Evolutionary conservation across 768 basidiomycete species (phyloP).

Genomic region (Russula vinacea): DNA sequence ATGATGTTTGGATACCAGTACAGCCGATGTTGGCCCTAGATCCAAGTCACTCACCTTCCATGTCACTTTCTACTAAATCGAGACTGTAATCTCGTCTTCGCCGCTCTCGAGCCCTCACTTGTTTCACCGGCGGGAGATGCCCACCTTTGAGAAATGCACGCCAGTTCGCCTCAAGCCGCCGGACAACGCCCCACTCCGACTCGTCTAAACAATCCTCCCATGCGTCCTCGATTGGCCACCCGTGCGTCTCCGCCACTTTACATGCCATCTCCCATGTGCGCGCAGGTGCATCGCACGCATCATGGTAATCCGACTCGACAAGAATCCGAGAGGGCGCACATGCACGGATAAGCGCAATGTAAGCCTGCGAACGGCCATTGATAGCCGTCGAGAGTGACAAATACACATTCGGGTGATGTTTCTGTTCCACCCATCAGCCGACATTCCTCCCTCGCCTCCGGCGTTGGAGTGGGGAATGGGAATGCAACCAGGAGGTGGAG

Average conservation of each 20-base stretch:
- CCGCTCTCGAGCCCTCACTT: slow-evolving; percentile 19
- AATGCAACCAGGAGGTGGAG: neutral
- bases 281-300: slow-evolving; percentile 53
- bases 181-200: slow-evolving; percentile 60
- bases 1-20: slow-evolving; percentile 20
- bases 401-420: slow-evolving; percentile 70
- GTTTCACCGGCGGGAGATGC: slow-evolving; percentile 35
- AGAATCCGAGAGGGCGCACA: slow-evolving; percentile 69
- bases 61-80: slow-evolving; percentile 18
- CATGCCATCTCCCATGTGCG: slow-evolving; percentile 76
- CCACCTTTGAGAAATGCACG: slow-evolving; percentile 50
- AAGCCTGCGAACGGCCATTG: slow-evolving; percentile 66
- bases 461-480: slow-evolving; percentile 2
- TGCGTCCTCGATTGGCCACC: slow-evolving; percentile 63
- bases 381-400: slow-evolving; percentile 86
- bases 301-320: slow-evolving; percentile 81
- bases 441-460: slow-evolving; percentile 14
- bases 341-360: slow-evolving; percentile 59
- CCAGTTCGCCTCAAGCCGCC: slow-evolving; percentile 72
- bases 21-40: slow-evolving; percentile 12
- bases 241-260: slow-evolving; percentile 68
- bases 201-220: slow-evolving; percentile 37
- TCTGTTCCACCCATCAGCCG: slow-evolving; percentile 42
- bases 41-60: slow-evolving; percentile 13
- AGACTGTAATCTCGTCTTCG: slow-evolving; percentile 26